Evolutionary conservation across 345 rosid species (phyloP).

Genomic region (Stellera chamaejasme): DNA sequence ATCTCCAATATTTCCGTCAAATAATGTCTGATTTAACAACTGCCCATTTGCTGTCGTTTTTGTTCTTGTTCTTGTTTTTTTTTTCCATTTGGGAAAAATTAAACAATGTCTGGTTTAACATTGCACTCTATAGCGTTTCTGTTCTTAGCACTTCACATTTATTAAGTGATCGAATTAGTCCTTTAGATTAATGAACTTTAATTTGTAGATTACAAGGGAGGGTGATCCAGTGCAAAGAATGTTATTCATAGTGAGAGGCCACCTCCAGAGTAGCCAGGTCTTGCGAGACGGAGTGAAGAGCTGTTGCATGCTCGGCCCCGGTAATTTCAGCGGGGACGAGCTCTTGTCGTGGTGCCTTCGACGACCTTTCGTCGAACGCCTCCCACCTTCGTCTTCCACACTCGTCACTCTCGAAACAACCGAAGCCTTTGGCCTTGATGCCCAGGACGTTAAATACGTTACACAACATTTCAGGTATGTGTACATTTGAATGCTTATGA

Average conservation of each 20-base stretch:
- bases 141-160: neutral
- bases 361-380: constrained; percentile 74
- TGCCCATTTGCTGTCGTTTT: too few species aligned
- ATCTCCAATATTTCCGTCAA: too few species aligned
- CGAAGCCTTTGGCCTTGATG: constrained; percentile 89
- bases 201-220: constrained; percentile 70
- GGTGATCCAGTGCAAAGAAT: constrained; percentile 95
- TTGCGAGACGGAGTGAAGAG: constrained; percentile 81
- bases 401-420: constrained; percentile 85
- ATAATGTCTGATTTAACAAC: too few species aligned
- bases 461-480: constrained; percentile 89
- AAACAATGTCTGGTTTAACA: too few species aligned
- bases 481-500: too few species aligned
- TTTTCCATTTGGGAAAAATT: neutral
- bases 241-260: constrained; percentile 94
- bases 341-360: constrained; percentile 91
- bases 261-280: constrained; percentile 91
- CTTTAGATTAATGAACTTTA: neutral
- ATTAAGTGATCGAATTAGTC: too few species aligned
- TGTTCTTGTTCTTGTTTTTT: neutral
- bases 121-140: neutral
- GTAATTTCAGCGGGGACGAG: constrained; percentile 96
- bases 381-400: constrained; percentile 85
- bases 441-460: constrained; percentile 82
- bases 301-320: constrained; percentile 96